Conservation (phyloP, 177 flowering plant species). For the Vitis hybrid region DNA sequence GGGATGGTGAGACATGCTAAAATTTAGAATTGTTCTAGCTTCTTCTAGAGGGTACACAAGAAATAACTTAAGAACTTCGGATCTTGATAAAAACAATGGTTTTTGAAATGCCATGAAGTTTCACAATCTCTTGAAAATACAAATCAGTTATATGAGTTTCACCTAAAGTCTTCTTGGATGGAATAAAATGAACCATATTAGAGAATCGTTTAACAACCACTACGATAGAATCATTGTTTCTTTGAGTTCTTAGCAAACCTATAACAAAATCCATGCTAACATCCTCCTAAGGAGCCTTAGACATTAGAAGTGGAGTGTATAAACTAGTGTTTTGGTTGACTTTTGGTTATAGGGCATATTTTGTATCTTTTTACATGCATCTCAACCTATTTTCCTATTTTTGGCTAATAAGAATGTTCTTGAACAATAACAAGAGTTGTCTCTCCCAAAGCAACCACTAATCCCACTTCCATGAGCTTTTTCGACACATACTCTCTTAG, state of each 20-base stretch:
- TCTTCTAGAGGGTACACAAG: conserved; percentile 1
- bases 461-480: no score
- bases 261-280: conserved; percentile 10
- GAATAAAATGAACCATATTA: conserved; percentile 18
- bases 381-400: no score
- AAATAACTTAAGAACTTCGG: not conserved
- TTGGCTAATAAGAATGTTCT: no score
- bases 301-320: not conserved
- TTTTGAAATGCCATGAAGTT: conserved; percentile 10
- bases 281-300: conserved; percentile 1
- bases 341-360: not conserved
- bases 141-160: not conserved
- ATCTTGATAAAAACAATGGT: not conserved
- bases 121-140: conserved; percentile 4
- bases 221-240: conserved; percentile 6
- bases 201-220: conserved; percentile 9
- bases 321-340: not conserved
- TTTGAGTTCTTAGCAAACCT: not conserved
- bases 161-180: conserved; percentile 8
- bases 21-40: not conserved
- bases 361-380: not conserved
- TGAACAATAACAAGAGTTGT: no score
- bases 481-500: no score
- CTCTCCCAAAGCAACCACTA: no score
- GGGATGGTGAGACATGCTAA: conserved; percentile 2